Evolutionary conservation across 2,329 filamentous ascomycete genomes (phyloP), one percentile per base, ranked within the genome.

Genomic region (Thielaviopsis populi): DNA sequence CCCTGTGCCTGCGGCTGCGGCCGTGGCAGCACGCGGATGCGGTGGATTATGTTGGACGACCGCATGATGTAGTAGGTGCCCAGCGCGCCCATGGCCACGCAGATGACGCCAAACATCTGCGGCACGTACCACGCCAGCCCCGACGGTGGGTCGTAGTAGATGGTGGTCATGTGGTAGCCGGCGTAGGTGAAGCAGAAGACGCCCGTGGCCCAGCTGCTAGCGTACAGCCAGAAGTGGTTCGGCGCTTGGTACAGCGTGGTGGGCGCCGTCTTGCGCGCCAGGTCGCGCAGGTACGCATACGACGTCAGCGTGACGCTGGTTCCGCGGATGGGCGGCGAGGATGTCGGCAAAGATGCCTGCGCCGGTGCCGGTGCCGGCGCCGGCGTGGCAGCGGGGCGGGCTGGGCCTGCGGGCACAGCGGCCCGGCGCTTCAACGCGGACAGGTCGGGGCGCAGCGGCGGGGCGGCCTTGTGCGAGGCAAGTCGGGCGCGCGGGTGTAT

Each of bases 231-330:
- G 64, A 80, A 80, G 69, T 88, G 84, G 0, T 83, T 83, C 15
- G 83, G 83, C 1, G 81, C 80, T 69, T 85, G 77, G 75, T 87
- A 89, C 53, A 89, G 76, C 2, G 81, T 73, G 7, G 85, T 83
- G 4, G 80, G 77, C 1, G 77, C 74, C n/a, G 77, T 70, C 67
- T 82, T 80, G 65, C 76, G 75, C 15, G 82, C 80, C 43, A 89
- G 77, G 66, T 77, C 79, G 66, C 79, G 78, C 69, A 78, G 77
- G 73, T 79, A 83, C 63, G 74, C 76, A 69, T 75, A 77, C 67
- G 64, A 66, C 66, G 62, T 63, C 50, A 64, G 63, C 61, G 65
- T 60, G 59, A 63, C 54, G 67, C 65, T 67, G 65, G 53, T 63
- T 46, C 63, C 63, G 19, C 30, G 58, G 46, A 60, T 69, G 40